A percentile compares a stretch with the other conserved stretches of the same genome.
Conservation (phyloP, 306 rosid species). For the Cicer arietinum region DNA sequence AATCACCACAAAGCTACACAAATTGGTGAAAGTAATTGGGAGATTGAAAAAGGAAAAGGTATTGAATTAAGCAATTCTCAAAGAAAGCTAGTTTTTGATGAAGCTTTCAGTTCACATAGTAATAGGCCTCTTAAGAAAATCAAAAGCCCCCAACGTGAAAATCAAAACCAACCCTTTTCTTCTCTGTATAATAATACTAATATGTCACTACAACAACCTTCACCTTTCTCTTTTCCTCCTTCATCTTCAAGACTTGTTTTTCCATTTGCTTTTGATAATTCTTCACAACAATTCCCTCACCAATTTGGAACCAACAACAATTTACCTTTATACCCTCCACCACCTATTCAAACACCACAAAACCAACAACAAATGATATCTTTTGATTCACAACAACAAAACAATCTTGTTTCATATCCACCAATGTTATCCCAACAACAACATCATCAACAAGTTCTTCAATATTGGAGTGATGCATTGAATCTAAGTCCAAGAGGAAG, state of each 20-base stretch:
- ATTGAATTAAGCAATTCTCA: slow-evolving; percentile 45
- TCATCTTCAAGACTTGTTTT: slow-evolving; percentile 64
- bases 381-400: slow-evolving; percentile 52
- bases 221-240: slow-evolving; percentile 26
- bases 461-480: slow-evolving; percentile 78
- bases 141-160: slow-evolving; percentile 61
- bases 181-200: background rate
- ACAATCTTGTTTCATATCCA: slow-evolving; percentile 47
- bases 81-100: slow-evolving; percentile 68
- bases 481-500: slow-evolving; percentile 74
- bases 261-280: slow-evolving; percentile 69
- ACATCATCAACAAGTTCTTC: slow-evolving; percentile 70
- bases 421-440: slow-evolving; percentile 47
- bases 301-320: slow-evolving; percentile 49
- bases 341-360: slow-evolving; percentile 41
- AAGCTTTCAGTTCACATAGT: slow-evolving; percentile 54
- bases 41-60: slow-evolving; percentile 50
- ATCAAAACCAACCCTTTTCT: background rate
- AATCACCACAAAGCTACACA: background rate
- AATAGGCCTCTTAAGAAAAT: slow-evolving; percentile 81
- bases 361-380: slow-evolving; percentile 61
- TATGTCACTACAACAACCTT: background rate
- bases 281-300: slow-evolving; percentile 55
- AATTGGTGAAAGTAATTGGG: slow-evolving; percentile 53
- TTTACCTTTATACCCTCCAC: slow-evolving; percentile 48